Percentiles rank a stretch among this genome's conserved stretches.
Evolutionary conservation across 768 basidiomycete genomes (phyloP).

Genomic region (Mycena galopus): DNA sequence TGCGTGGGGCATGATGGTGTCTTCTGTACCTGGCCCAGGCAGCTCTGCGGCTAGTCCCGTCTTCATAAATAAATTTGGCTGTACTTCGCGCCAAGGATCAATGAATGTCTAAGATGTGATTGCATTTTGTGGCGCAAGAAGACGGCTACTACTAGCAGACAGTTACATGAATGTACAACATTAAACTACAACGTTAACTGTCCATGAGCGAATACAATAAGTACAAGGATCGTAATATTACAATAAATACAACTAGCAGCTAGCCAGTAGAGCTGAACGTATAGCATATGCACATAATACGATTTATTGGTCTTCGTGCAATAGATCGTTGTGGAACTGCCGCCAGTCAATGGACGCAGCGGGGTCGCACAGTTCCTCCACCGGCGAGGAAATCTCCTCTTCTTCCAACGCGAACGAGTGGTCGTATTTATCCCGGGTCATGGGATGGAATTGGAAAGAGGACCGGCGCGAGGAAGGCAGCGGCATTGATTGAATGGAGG

Average conservation of each 20-base stretch:
- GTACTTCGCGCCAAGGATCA: no score
- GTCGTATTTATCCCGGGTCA: conserved; percentile 48
- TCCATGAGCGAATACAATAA: conserved; percentile 3
- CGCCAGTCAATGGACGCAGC: conserved; percentile 66
- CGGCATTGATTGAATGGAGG: conserved; percentile 49
- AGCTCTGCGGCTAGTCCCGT: no score
- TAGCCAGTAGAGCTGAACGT: neutral
- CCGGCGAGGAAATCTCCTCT: conserved; percentile 38
- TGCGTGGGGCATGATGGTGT: no score
- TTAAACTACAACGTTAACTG: conserved; percentile 16
- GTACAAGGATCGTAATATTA: neutral
- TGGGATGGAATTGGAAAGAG: conserved; percentile 46
- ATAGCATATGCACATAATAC: neutral
- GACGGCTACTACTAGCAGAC: neutral
- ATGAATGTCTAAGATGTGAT: neutral
- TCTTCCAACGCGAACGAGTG: conserved; percentile 57
- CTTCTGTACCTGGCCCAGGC: no score
- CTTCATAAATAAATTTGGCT: no score
- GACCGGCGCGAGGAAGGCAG: conserved; percentile 46
- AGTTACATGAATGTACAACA: conserved; percentile 21
- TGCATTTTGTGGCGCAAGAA: neutral
- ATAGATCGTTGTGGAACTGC: conserved; percentile 65
- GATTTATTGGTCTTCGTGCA: conserved; percentile 15
- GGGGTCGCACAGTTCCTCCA: conserved; percentile 50
- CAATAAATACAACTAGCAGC: neutral